A percentile compares a stretch with the other conserved stretches of the same genome.
Conservation (phyloP, 768 basidiomycete species). For the Lactarius deliciosus region DNA sequence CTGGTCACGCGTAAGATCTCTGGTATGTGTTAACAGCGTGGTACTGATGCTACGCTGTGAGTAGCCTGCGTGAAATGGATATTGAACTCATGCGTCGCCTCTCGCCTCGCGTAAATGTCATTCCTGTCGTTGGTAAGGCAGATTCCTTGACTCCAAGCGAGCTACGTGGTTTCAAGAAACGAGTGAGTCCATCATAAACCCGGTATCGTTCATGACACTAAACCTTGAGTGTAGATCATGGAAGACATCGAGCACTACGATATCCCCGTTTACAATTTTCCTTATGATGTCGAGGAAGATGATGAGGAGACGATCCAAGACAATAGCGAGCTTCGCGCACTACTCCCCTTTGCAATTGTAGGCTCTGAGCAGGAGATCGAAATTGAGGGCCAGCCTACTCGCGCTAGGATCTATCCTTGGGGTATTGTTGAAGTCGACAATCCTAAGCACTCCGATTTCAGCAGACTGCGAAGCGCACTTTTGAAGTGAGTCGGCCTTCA, state of each 20-base stretch:
- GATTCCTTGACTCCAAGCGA: slow-evolving; percentile 94
- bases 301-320: slow-evolving; percentile 98
- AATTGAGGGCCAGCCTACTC: slow-evolving; percentile 85
- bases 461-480: slow-evolving; percentile 85
- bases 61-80: slow-evolving; percentile 92
- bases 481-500: slow-evolving; percentile 60
- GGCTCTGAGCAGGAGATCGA: slow-evolving; percentile 98
- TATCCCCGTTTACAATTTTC: slow-evolving; percentile 99
- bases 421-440: slow-evolving; percentile 98
- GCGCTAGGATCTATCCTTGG: slow-evolving; percentile 97
- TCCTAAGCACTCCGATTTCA: slow-evolving; percentile 99
- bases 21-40: neutral
- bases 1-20: slow-evolving; percentile 83
- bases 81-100: slow-evolving; percentile 98
- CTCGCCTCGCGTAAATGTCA: slow-evolving; percentile 97
- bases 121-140: slow-evolving; percentile 96
- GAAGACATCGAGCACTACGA: slow-evolving; percentile 99
- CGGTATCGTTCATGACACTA: slow-evolving; percentile 5
- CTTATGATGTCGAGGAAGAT: slow-evolving; percentile 98
- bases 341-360: slow-evolving; percentile 96
- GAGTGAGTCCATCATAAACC: slow-evolving; percentile 46
- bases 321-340: slow-evolving; percentile 89
- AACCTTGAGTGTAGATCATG: slow-evolving; percentile 71
- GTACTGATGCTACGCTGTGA: slow-evolving; percentile 14
- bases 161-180: slow-evolving; percentile 93